Conservation (phyloP, 1,139 yeast genomes). For the Diutina siamensis region DNA sequence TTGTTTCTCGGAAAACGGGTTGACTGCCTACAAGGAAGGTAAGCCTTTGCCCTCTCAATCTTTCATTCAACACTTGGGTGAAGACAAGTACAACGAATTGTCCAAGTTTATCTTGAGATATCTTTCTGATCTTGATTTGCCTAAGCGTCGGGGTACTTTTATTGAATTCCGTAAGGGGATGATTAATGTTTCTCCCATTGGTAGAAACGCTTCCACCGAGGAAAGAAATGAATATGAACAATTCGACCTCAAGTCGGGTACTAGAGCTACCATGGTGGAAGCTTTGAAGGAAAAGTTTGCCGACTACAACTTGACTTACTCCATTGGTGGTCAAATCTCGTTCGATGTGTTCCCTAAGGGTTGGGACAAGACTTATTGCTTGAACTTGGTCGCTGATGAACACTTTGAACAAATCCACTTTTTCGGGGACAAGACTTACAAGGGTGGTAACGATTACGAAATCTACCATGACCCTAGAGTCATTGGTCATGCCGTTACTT, state of each 20-base stretch:
- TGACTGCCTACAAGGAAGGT: slow-evolving; percentile 92
- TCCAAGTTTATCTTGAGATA: slow-evolving; percentile 77
- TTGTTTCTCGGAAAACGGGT: slow-evolving; percentile 95
- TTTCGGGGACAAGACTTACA: slow-evolving; percentile 95
- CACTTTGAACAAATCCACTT: slow-evolving; percentile 84
- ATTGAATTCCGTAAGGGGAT: slow-evolving; percentile 98
- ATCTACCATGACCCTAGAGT: slow-evolving; percentile 86
- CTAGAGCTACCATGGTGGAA: slow-evolving; percentile 72
- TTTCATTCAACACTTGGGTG: slow-evolving; percentile 91
- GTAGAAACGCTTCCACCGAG: slow-evolving; percentile 90
- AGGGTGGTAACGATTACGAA: slow-evolving; percentile 98
- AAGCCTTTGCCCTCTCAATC: slow-evolving; percentile 82
- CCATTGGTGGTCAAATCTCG: slow-evolving; percentile 98
- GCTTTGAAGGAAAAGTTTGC: slow-evolving; percentile 78
- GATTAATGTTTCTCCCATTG: slow-evolving; percentile 96
- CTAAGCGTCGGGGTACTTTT: slow-evolving; percentile 95
- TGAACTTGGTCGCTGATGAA: slow-evolving; percentile 82
- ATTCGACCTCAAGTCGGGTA: slow-evolving; percentile 65
- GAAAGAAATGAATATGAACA: slow-evolving; percentile 90
- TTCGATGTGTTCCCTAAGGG: slow-evolving; percentile 99
- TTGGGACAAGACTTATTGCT: slow-evolving; percentile 98
- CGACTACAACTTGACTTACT: slow-evolving; percentile 80
- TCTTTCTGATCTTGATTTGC: slow-evolving; percentile 77
- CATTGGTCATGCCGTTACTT: slow-evolving; percentile 84
- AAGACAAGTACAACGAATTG: slow-evolving; percentile 83